Evolutionary conservation across 2,329 filamentous ascomycete genomes (phyloP).

Genomic region (Pseudocercospora musae): DNA sequence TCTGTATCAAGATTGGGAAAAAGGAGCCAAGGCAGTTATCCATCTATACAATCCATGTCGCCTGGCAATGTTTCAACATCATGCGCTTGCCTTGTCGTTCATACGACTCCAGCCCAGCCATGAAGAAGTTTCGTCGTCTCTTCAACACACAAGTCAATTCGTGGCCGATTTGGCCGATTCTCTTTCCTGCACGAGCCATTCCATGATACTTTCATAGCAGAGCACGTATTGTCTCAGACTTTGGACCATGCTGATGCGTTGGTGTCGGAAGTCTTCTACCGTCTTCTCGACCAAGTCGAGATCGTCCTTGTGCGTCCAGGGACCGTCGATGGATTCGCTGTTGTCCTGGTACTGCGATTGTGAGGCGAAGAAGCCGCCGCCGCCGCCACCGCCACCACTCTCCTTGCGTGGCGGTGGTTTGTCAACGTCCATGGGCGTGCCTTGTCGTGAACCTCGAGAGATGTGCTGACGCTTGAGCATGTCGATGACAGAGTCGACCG

Average conservation of each 20-base stretch:
- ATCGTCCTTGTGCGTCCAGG: constrained; percentile 67
- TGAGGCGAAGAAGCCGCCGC: constrained; percentile 30
- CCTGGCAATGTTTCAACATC: background rate
- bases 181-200: constrained; percentile 66
- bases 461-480: constrained; percentile 83
- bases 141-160: constrained; percentile 1
- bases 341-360: constrained; percentile 18
- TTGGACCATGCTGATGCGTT: constrained; percentile 95
- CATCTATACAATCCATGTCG: background rate
- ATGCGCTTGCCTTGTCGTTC: background rate
- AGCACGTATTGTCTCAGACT: constrained; percentile 89
- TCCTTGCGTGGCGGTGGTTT: constrained; percentile 5
- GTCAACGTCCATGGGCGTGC: constrained; percentile 47
- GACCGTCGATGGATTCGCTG: constrained; percentile 39
- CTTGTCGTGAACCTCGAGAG: constrained; percentile 26
- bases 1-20: background rate
- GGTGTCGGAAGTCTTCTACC: constrained; percentile 83
- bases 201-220: constrained; percentile 90
- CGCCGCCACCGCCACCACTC: constrained; percentile 14
- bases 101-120: background rate
- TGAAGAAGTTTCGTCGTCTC: background rate
- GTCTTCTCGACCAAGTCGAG: constrained; percentile 80
- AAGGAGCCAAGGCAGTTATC: background rate
- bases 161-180: constrained; percentile 5
- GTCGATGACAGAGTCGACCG: constrained; percentile 91